A percentile compares a stretch with the other conserved stretches of the same genome.
These are phyloP conservation scores for Aspergillus sclerotiicarbonarius DNA, from an alignment of 495 filamentous ascomycete genomes.

Conservation along the genomic window DNA sequence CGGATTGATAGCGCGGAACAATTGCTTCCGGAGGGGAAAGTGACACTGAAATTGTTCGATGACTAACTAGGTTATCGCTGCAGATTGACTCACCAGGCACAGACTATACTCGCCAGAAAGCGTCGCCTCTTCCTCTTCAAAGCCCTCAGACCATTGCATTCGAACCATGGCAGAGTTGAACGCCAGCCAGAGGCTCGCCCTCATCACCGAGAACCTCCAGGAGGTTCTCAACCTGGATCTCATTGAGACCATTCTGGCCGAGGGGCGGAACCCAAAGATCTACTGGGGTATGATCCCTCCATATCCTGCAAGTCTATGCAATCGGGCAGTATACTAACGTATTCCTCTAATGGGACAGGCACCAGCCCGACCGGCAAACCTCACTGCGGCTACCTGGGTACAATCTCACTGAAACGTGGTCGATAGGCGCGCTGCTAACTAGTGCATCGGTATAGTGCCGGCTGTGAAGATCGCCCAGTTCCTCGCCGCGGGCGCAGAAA, in stretches of 20 bases:
- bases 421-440: no score
- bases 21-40: no score
- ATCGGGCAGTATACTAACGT: neutral
- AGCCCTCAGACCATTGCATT: no score
- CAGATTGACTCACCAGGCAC: no score
- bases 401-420: no score
- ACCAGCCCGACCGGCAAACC: constrained; percentile 80
- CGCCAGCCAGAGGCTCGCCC: constrained; percentile 38
- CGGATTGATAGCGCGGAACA: no score
- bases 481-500: constrained; percentile 76
- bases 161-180: no score
- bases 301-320: constrained; percentile 5
- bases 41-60: no score
- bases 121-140: no score
- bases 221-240: constrained; percentile 87
- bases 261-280: constrained; percentile 67
- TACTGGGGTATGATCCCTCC: constrained; percentile 69
- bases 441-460: constrained; percentile 24
- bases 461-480: constrained; percentile 83
- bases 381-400: constrained; percentile 76
- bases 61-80: no score
- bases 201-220: constrained; percentile 78
- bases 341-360: constrained; percentile 33
- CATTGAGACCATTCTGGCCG: constrained; percentile 68
- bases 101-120: no score